Evolutionary conservation across 768 basidiomycete species (phyloP).

Genomic region (Lentinus brumalis): DNA sequence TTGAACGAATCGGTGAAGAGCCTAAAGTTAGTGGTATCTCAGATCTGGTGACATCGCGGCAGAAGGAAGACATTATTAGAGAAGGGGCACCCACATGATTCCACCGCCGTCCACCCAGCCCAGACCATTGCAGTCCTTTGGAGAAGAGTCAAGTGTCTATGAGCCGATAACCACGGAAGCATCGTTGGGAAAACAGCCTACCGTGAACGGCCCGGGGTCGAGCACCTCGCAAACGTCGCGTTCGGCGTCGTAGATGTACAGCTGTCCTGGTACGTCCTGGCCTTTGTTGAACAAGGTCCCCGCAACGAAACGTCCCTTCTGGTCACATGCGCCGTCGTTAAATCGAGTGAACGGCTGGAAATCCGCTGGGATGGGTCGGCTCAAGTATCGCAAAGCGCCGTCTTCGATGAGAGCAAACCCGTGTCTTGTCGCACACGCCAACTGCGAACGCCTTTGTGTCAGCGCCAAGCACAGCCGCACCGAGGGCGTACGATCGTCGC

Average conservation of each 20-base stretch:
- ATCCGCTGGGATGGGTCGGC: constrained; percentile 48
- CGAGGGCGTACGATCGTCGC: constrained; percentile 8
- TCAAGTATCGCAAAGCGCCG: constrained; percentile 49
- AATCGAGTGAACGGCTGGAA: constrained; percentile 53
- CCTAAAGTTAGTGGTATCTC: constrained; percentile 36
- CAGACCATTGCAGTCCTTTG: constrained; percentile 61
- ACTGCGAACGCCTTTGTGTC: constrained; percentile 33
- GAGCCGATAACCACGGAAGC: constrained; percentile 20
- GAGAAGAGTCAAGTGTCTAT: constrained; percentile 3
- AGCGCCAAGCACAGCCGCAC: not conserved
- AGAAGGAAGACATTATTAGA: not conserved
- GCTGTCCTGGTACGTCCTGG: constrained; percentile 52
- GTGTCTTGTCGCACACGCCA: constrained; percentile 59
- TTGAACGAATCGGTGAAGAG: constrained; percentile 70
- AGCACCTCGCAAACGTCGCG: constrained; percentile 49
- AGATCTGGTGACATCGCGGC: constrained; percentile 11
- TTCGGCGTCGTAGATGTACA: constrained; percentile 61
- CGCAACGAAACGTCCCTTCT: constrained; percentile 63
- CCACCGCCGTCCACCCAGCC: constrained; percentile 65
- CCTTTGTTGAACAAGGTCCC: constrained; percentile 60
- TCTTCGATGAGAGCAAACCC: constrained; percentile 57
- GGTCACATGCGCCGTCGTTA: constrained; percentile 73
- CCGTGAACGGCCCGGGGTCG: constrained; percentile 69
- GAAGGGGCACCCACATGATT: constrained; percentile 48
- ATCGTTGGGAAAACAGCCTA: constrained; percentile 37